Base-by-base conservation (phyloP, 2,329 filamentous ascomycete genomes). In the Dactylellina cionopaga region DNA sequence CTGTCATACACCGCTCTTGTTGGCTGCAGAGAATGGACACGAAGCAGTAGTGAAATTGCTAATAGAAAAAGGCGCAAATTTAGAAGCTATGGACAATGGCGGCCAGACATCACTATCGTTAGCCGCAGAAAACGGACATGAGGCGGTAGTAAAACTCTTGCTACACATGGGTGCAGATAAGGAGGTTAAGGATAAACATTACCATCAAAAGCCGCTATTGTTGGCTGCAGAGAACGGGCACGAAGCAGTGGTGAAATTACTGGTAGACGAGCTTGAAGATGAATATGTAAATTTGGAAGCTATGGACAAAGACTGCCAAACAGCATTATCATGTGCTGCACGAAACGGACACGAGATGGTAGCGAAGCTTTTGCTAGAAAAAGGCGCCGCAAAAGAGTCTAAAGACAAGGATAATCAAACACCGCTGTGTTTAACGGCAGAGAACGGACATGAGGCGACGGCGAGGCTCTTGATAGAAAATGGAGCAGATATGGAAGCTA, bases 61-160 rank as follows among this genome's bases (percentile, higher is more conserved):
- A 15, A 27, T 75, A 22, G 41, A 63, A 5, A 29, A 11, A 5
- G 49, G 74, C 22, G 63, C 55, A 25, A 51, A 73, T 37, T 15
- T 71, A 9, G 39, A 76, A 22, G 17, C 47, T 11, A 47, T 41
- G 15, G 64, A 74, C 25, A 33, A 58, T 19, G 13, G 51, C 39
- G 72, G 71, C 27, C 47, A 19, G 44, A 75, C 74, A 17, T 63
- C 76, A 6, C 70, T 78, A 24, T 72, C 5, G 3, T 56, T 15
- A 24, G 76, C 77, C 19, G 64, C 76, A 15, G 13, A 22, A 33
- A 60, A 66, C n/a, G 65, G 76, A 9, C 49, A 75, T 15, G 49
- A 73, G 22, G 54, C 6, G 9, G 49, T 77, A 0, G 71, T 76
- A 1, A 29, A 49, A 29, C 39, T 47, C 6, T 37, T 68, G 5